Conservation (phyloP, 176 grass and related monocot genomes). For the Miscanthus lutarioriparius region DNA sequence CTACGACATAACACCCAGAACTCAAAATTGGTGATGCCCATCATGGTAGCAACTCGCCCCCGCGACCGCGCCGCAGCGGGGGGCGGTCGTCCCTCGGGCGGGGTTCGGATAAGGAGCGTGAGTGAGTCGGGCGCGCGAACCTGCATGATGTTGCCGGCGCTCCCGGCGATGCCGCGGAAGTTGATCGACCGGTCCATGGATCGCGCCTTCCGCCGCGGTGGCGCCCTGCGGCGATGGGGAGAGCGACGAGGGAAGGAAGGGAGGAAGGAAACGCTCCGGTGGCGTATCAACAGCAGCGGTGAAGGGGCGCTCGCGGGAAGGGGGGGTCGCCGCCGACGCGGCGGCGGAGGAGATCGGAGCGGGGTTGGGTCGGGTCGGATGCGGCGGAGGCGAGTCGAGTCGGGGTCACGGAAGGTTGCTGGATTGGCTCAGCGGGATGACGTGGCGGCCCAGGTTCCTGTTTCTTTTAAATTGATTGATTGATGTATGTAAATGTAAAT, state of each 20-base stretch:
- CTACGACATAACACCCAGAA: background rate
- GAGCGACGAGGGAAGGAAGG: background rate
- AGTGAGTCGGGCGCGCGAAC: background rate
- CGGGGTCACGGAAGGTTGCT: background rate
- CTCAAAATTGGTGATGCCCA: background rate
- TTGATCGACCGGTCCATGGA: constrained; percentile 77
- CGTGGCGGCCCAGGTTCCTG: no score
- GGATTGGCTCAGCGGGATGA: no score
- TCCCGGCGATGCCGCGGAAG: constrained; percentile 81
- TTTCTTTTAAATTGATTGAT: no score
- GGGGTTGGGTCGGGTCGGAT: background rate
- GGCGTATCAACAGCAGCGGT: background rate
- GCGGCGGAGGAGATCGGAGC: constrained; percentile 26
- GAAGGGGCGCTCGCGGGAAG: background rate
- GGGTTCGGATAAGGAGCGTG: background rate
- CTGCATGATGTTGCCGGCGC: constrained; percentile 92
- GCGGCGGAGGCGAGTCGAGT: constrained; percentile 25
- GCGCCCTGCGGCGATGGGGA: background rate
- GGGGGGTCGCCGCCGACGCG: background rate
- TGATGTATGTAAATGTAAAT: no score
- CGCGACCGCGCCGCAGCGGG: background rate
- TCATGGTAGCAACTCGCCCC: background rate
- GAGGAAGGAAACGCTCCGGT: background rate
- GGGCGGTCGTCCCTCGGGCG: background rate
- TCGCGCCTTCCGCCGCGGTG: constrained; percentile 20